These are phyloP conservation scores for Thelonectria olida DNA, from an alignment of 2,329 filamentous ascomycete genomes.

Conservation along the genomic window DNA sequence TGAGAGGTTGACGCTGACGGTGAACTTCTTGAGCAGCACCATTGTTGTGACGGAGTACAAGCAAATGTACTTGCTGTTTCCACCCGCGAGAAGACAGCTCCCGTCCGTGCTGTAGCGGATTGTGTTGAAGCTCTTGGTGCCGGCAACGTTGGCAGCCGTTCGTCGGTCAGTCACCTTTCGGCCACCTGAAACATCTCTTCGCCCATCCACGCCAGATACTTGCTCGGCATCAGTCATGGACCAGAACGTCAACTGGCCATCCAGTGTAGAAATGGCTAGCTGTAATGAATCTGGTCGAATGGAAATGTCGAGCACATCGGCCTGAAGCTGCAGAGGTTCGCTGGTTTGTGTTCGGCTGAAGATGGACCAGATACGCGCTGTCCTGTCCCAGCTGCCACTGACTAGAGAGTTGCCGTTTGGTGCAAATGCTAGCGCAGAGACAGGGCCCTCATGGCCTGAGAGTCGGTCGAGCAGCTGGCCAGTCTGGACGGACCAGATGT, in stretches of 20 bases:
- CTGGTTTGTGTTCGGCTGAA: constrained; percentile 94
- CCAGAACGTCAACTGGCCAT: constrained; percentile 97
- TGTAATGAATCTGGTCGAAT: constrained; percentile 92
- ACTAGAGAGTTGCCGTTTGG: constrained; percentile 85
- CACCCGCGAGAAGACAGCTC: constrained; percentile 86
- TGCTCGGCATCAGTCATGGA: constrained; percentile 88
- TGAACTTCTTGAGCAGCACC: constrained; percentile 92
- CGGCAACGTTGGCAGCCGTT: constrained; percentile 88
- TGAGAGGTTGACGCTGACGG: constrained; percentile 94
- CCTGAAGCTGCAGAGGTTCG: constrained; percentile 90
- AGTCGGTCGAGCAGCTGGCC: constrained; percentile 92
- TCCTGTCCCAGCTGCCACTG: constrained; percentile 96
- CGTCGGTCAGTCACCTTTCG: constrained; percentile 87
- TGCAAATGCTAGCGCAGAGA: constrained; percentile 88
- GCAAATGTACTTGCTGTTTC: constrained; percentile 99
- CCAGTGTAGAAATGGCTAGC: constrained; percentile 89
- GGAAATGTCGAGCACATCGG: constrained; percentile 87
- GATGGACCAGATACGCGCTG: constrained; percentile 94
- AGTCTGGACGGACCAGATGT: constrained; percentile 98
- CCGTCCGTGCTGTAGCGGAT: constrained; percentile 94
- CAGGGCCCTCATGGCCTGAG: constrained; percentile 91
- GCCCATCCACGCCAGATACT: constrained; percentile 85
- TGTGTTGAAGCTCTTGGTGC: constrained; percentile 89
- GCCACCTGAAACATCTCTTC: constrained; percentile 91
- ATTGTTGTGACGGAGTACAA: constrained; percentile 95